These are phyloP conservation scores for Glaciozyma martinii DNA, from an alignment of 768 basidiomycete species.

Conservation along the genomic window DNA sequence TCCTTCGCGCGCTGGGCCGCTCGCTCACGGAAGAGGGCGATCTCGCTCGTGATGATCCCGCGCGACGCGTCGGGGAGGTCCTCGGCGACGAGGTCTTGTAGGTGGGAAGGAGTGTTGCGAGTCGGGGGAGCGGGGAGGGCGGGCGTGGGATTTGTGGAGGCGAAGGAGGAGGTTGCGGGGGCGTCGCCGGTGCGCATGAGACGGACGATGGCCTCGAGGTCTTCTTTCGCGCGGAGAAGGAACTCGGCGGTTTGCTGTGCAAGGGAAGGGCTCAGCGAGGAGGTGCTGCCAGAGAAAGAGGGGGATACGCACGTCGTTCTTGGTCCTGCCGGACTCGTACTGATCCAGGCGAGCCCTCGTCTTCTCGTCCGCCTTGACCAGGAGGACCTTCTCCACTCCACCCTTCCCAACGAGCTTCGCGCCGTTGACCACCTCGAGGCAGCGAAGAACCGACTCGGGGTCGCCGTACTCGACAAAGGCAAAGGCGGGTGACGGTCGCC, in stretches of 20 bases:
- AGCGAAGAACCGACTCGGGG: slow-evolving; percentile 78
- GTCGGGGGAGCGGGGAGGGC: neutral
- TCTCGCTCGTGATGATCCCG: slow-evolving; percentile 88
- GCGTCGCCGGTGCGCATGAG: slow-evolving; percentile 21
- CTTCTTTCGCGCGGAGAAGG: slow-evolving; percentile 29
- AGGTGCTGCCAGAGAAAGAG: neutral
- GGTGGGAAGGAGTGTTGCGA: slow-evolving; percentile 61
- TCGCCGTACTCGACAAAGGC: slow-evolving; percentile 96
- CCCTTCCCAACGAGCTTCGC: slow-evolving; percentile 56
- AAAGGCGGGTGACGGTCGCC: slow-evolving; percentile 87
- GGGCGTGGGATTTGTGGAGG: neutral
- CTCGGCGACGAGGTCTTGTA: slow-evolving; percentile 90
- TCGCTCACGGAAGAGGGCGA: slow-evolving; percentile 89
- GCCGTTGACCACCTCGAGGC: slow-evolving; percentile 55
- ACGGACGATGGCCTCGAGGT: slow-evolving; percentile 15
- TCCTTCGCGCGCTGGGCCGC: slow-evolving; percentile 85
- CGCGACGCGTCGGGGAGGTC: slow-evolving; percentile 87
- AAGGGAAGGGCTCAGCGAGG: neutral
- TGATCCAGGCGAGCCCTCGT: slow-evolving; percentile 79
- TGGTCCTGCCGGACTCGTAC: slow-evolving; percentile 67
- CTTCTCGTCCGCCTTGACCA: slow-evolving; percentile 96
- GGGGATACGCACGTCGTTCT: slow-evolving; percentile 60
- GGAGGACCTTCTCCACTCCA: slow-evolving; percentile 55
- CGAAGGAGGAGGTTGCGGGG: slow-evolving; percentile 1
- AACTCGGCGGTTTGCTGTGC: neutral